These are phyloP conservation scores for Tetrapisispora taiwanensis DNA, from an alignment of 805 yeast species.

Conservation along the genomic window DNA sequence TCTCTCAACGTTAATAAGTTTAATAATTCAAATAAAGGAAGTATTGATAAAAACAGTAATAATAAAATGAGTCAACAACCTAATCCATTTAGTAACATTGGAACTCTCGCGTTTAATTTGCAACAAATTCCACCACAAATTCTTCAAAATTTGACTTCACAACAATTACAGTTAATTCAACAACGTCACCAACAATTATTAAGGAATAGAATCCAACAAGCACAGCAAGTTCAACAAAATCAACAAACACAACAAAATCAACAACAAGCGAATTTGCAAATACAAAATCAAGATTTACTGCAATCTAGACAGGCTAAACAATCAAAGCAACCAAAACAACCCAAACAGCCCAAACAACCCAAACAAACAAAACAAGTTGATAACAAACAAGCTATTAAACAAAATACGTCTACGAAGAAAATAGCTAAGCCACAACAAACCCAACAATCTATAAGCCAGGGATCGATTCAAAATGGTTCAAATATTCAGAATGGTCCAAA, in stretches of 20 bases:
- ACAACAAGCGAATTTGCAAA: constrained; percentile 9
- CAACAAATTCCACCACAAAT: constrained; percentile 28
- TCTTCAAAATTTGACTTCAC: constrained; percentile 23
- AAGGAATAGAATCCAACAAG: constrained; percentile 22
- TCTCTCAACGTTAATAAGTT: not conserved
- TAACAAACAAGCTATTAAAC: constrained; percentile 4
- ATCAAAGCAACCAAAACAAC: constrained; percentile 3
- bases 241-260: constrained; percentile 8
- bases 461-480: not conserved
- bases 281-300: constrained; percentile 7
- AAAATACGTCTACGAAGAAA: constrained; percentile 5
- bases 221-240: constrained; percentile 13
- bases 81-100: constrained; percentile 23
- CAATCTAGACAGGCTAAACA: constrained; percentile 6
- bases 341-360: not conserved
- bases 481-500: not conserved
- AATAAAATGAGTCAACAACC: not conserved
- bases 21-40: not conserved
- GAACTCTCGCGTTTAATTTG: constrained; percentile 27
- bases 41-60: too few species aligned
- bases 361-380: not conserved
- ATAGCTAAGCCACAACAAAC: constrained; percentile 1
- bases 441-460: not conserved
- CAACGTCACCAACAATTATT: constrained; percentile 28
- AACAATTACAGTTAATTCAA: constrained; percentile 27